Evolutionary conservation across 441 rosid genomes (phyloP), one percentile per base, ranked within the genome.

Genomic region (Hypseocharis bilobata): DNA sequence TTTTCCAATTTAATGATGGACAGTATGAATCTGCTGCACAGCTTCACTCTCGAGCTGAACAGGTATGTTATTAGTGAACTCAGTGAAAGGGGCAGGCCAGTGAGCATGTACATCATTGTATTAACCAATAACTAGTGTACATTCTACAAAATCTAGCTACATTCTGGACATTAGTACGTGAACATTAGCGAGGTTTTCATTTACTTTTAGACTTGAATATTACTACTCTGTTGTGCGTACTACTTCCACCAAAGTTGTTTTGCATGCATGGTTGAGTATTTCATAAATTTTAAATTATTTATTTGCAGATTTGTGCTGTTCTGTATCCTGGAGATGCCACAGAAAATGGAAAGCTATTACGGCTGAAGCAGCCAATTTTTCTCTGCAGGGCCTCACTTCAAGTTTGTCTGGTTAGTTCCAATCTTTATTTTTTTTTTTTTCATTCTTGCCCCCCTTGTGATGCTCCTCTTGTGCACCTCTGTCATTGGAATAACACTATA

Each of bases 371-470:
- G 62, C 99, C 91, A 72, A 88, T 84, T 86, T 88, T 93, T 78
- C 96, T 93, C 65, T 91, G 97, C 78, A 87, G 96, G 77, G 99
- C 97, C 27, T 93, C 99, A 16, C 97, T 93, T 84, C 99, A 93
- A 95, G 97, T 88, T 73, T 74, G 80, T 75, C 55, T 47, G 28
- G 14, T 29, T 13, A 55, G 67, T 64, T 64, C 60, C 30, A 57
- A 60, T 25, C 16, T 27, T 22, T 54, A 29, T 54, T 54, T 25
- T 6, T 54, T 25, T 25, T 5, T 1, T 25, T 27, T 26, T 25
- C n/a, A n/a, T n/a, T n/a, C n/a, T 54, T 7, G 6, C 26, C 7
- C 32, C 59, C 59, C 14, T 54, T 54, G 28, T 54, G 30, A 4
- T 54, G 30, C 17, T 23, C 14, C 59, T 54, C 16, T 11, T 23